Percentiles rank a stretch among this genome's conserved stretches.
These are phyloP conservation scores for Aspergillus novofumigatus DNA, from an alignment of 2,329 filamentous ascomycete species.

Conservation along the genomic window DNA sequence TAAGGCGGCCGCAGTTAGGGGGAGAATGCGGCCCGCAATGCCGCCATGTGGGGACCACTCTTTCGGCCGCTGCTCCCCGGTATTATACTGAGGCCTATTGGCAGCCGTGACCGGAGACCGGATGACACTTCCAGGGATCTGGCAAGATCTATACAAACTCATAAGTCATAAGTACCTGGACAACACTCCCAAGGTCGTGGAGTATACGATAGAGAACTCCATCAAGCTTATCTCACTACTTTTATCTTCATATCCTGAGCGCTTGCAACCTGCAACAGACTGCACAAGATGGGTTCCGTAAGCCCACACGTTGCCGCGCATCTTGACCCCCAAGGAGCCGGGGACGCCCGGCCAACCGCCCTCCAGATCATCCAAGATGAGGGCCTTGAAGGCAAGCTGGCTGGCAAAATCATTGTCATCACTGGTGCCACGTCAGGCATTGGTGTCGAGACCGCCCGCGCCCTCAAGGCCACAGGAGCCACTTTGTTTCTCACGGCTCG, in stretches of 20 bases:
- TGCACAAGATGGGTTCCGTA: background rate
- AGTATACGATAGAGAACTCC: background rate
- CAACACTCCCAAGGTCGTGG: background rate
- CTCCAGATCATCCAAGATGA: conserved; percentile 36
- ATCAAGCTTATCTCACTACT: background rate
- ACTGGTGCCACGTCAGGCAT: conserved; percentile 32
- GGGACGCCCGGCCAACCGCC: conserved; percentile 22
- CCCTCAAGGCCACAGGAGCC: conserved; percentile 35
- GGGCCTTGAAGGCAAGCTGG: conserved; percentile 10
- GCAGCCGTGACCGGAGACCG: background rate
- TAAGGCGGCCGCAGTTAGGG: background rate
- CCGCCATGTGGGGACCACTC: background rate
- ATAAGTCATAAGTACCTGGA: background rate
- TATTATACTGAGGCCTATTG: background rate
- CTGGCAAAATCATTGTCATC: conserved; percentile 10
- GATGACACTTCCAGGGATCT: background rate
- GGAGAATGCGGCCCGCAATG: background rate
- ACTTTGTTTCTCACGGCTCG: conserved; percentile 35
- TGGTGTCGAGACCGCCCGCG: conserved; percentile 43
- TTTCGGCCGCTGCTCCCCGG: background rate
- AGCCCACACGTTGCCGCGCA: background rate
- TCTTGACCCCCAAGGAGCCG: conserved; percentile 5
- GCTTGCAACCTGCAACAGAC: background rate
- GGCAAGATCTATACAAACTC: background rate
- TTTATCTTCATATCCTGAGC: background rate